Percentiles rank a stretch among this genome's conserved stretches.
phyloP scores from a whole-genome alignment of 768 basidiomycete species.

The Hypholoma fasciculare region DNA sequence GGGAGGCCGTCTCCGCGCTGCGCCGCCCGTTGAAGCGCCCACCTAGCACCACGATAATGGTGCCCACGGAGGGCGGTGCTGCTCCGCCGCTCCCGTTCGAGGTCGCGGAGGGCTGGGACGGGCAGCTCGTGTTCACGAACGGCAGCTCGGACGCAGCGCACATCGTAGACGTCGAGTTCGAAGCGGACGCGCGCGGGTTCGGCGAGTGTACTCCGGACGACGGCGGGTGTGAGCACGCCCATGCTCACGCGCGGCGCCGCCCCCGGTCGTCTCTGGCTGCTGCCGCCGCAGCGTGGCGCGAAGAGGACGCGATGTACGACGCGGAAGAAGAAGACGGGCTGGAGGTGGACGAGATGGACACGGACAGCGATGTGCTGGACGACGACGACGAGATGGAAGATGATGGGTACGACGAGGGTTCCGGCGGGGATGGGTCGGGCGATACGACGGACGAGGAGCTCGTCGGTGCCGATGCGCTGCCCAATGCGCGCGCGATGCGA shows the following conservation, averaged over 20 bases:
- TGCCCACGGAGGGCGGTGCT: constrained; percentile 23
- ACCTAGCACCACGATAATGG: background rate
- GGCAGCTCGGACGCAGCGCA: constrained; percentile 55
- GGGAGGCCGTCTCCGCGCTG: constrained; percentile 1
- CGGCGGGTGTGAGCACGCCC: constrained; percentile 8
- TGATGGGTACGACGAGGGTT: constrained; percentile 48
- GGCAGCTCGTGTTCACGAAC: constrained; percentile 73
- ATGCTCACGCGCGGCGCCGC: background rate
- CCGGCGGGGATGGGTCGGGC: constrained; percentile 38
- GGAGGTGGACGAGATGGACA: constrained; percentile 38
- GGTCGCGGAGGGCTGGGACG: constrained; percentile 73
- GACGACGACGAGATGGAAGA: constrained; percentile 39
- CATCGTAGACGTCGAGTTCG: constrained; percentile 72
- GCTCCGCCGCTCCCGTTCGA: constrained; percentile 54
- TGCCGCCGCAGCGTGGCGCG: background rate
- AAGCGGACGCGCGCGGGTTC: constrained; percentile 56
- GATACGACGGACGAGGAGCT: constrained; percentile 86
- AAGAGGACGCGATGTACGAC: constrained; percentile 1
- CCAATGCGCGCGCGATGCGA: constrained; percentile 74
- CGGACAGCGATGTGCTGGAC: constrained; percentile 41
- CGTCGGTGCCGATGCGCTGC: constrained; percentile 71
- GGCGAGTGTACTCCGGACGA: constrained; percentile 12
- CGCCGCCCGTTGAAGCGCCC: constrained; percentile 14
- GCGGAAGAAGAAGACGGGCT: constrained; percentile 14
- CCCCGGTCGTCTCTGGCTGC: background rate